phyloP scores from a whole-genome alignment of 106 monocot genomes.

The Acorus calamus region DNA sequence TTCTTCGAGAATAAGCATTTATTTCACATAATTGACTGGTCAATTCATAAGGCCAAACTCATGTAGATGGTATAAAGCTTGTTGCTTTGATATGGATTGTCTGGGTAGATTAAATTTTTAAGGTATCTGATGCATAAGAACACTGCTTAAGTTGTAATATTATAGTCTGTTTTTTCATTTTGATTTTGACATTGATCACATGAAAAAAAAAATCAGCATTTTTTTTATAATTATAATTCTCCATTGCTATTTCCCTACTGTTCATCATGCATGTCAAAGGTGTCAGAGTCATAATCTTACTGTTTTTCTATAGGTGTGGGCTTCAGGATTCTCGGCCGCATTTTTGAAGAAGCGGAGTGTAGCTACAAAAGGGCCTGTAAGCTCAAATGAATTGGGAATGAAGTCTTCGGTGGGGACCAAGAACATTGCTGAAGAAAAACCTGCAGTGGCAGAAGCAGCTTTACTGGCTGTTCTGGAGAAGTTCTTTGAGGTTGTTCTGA shows the following conservation, averaged over 20 bases:
- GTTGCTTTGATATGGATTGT: not conserved
- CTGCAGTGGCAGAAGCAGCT: constrained; percentile 45
- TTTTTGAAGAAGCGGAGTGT: constrained; percentile 80
- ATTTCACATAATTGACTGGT: too few relatives aligned
- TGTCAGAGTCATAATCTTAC: too few relatives aligned
- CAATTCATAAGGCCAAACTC: too few relatives aligned
- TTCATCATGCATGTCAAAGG: too few relatives aligned
- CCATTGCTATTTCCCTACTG: too few relatives aligned
- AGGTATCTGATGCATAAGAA: too few relatives aligned
- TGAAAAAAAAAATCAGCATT: too few relatives aligned
- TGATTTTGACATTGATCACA: too few relatives aligned
- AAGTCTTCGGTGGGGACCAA: constrained; percentile 9
- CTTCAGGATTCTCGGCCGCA: constrained; percentile 93
- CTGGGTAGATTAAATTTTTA: not conserved
- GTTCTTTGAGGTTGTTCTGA: constrained; percentile 73
- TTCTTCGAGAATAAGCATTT: too few relatives aligned
- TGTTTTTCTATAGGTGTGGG: constrained; percentile 58
- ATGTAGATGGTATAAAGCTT: not conserved
- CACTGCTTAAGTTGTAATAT: too few relatives aligned
- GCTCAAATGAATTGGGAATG: constrained; percentile 7
- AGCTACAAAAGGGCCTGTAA: constrained; percentile 42
- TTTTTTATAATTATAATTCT: too few relatives aligned
- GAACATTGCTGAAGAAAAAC: constrained; percentile 28
- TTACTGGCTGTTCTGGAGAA: constrained; percentile 61
- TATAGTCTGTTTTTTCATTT: too few relatives aligned